A percentile compares a stretch with the other conserved stretches of the same genome.
Evolutionary conservation across 2,329 filamentous ascomycete species (phyloP).

Genomic region (Aspergillus ochraceus): DNA sequence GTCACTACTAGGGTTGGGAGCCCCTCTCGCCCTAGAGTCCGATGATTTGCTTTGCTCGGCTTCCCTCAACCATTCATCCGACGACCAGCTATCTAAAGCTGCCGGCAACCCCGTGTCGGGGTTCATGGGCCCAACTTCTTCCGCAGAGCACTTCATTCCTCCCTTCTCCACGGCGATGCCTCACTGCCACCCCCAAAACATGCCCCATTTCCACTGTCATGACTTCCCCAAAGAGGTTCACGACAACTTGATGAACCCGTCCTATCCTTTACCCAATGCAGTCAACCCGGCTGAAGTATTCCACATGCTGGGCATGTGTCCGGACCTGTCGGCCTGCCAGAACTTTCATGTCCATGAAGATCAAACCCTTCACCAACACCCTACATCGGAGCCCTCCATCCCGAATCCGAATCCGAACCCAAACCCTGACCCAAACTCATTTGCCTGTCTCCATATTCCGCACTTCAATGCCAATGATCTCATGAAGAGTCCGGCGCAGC

Average conservation of each 20-base stretch:
- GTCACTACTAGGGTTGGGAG: conserved; percentile 33
- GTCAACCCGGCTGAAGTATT: conserved; percentile 38
- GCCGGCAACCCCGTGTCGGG: conserved; percentile 18
- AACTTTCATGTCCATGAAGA: conserved; percentile 26
- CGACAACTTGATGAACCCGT: conserved; percentile 21
- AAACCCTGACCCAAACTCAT: conserved; percentile 21
- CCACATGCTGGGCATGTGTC: conserved; percentile 37
- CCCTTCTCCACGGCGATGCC: conserved; percentile 22
- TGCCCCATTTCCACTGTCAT: conserved; percentile 31
- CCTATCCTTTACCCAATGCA: conserved; percentile 27
- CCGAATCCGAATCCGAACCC: conserved; percentile 12
- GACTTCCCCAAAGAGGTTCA: conserved; percentile 31
- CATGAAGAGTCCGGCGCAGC: conserved; percentile 29
- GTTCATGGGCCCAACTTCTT: conserved; percentile 15
- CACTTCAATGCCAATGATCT: conserved; percentile 30
- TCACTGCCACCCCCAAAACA: conserved; percentile 26
- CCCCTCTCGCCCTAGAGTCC: conserved; percentile 30
- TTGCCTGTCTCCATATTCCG: conserved; percentile 33
- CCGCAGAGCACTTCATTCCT: conserved; percentile 17
- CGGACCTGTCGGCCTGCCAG: conserved; percentile 30
- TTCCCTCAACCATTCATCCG: conserved; percentile 17
- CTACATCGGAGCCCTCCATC: neutral
- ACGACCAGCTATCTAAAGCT: conserved; percentile 21
- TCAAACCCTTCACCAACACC: conserved; percentile 7
- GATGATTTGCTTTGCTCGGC: conserved; percentile 27